phyloP scores from a whole-genome alignment of 2,329 filamentous ascomycete species.

The Cordyceps fumosorosea region DNA sequence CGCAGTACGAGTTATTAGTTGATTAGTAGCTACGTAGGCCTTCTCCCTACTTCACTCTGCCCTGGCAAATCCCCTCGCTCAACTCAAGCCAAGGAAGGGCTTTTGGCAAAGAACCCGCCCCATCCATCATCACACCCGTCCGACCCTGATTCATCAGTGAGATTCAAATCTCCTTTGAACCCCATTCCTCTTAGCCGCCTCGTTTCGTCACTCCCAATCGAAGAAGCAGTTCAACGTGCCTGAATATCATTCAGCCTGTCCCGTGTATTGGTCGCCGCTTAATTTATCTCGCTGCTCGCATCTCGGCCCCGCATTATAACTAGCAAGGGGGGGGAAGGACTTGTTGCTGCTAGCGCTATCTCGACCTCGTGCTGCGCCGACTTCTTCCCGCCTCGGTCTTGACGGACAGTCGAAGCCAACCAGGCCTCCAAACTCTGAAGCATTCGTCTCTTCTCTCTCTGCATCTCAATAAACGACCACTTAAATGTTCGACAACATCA shows the following conservation, averaged over 20 bases:
- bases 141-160: not conserved
- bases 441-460: not conserved
- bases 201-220: not conserved
- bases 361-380: slow-evolving; percentile 4
- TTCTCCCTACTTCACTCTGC: not conserved
- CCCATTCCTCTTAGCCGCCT: not conserved
- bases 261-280: not conserved
- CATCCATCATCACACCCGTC: not conserved
- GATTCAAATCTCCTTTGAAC: not conserved
- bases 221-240: not conserved
- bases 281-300: no score
- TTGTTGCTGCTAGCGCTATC: not conserved
- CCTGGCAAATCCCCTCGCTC: not conserved
- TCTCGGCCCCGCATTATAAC: no score
- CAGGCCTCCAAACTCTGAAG: not conserved
- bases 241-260: not conserved
- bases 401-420: not conserved
- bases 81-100: no score
- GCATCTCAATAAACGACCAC: not conserved
- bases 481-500: not conserved
- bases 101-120: not conserved
- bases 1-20: no score
- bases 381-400: not conserved
- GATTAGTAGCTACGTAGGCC: no score
- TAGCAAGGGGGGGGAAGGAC: not conserved